Percentiles rank a stretch among this genome's conserved stretches.
Evolutionary conservation across 2,329 filamentous ascomycete species (phyloP).

Genomic region (Aspergillaceae sp.): DNA sequence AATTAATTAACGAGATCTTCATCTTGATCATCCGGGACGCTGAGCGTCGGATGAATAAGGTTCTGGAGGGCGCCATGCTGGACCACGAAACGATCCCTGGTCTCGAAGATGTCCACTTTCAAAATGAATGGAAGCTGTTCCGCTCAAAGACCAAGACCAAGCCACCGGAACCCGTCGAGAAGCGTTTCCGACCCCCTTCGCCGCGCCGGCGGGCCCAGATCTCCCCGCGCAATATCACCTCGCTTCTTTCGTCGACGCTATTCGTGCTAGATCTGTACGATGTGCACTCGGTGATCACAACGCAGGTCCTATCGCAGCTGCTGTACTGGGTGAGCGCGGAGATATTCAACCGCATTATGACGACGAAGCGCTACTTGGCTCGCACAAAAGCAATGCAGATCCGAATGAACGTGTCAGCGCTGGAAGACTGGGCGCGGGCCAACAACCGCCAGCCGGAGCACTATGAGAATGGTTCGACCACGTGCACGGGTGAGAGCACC

Average conservation of each 20-base stretch:
- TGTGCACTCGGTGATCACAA: conserved; percentile 90
- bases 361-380: conserved; percentile 85
- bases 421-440: conserved; percentile 90
- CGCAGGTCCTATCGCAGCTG: conserved; percentile 84
- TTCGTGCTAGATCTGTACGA: conserved; percentile 99
- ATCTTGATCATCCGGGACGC: conserved; percentile 95
- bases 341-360: conserved; percentile 97
- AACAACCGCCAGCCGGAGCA: conserved; percentile 95
- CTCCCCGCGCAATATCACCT: conserved; percentile 90
- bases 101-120: conserved; percentile 92
- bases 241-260: conserved; percentile 84
- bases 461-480: conserved; percentile 85
- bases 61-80: conserved; percentile 84
- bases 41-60: conserved; percentile 91
- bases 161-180: conserved; percentile 73
- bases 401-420: conserved; percentile 90
- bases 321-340: conserved; percentile 95
- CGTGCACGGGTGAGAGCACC: conserved; percentile 74
- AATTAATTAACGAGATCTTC: conserved; percentile 96
- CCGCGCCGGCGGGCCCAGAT: conserved; percentile 87
- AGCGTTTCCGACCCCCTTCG: conserved; percentile 82
- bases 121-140: conserved; percentile 98
- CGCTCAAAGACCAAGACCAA: conserved; percentile 85
- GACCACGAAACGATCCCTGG: conserved; percentile 97
- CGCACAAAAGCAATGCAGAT: conserved; percentile 99